Percentiles rank a stretch among this genome's conserved stretches.
Evolutionary conservation across 805 yeast species (phyloP).

Genomic region (Barnettozyma sp.): DNA sequence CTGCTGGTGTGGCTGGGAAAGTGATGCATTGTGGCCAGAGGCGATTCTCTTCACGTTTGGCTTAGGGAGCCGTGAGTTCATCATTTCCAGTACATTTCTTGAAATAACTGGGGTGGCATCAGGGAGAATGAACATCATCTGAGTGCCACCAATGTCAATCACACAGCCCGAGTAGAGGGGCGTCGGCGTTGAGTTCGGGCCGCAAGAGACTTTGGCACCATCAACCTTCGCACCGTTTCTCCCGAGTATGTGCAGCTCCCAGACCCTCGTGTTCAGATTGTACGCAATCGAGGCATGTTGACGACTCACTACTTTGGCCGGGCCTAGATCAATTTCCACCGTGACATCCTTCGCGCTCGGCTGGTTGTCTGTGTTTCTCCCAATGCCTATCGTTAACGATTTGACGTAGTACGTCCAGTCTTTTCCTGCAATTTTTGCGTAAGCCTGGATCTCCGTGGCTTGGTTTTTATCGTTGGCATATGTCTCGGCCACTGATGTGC

Average conservation of each 20-base stretch:
- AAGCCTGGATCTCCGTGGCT: constrained; percentile 84
- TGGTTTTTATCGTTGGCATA: constrained; percentile 67
- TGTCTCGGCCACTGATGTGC: constrained; percentile 64
- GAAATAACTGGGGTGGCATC: constrained; percentile 73
- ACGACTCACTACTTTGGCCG: constrained; percentile 94
- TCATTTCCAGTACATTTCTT: constrained; percentile 26
- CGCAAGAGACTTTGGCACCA: constrained; percentile 42
- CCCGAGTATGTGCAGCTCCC: constrained; percentile 84
- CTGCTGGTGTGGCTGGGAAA: no score
- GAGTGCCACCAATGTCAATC: constrained; percentile 92
- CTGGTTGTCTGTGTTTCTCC: constrained; percentile 60
- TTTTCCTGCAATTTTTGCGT: constrained; percentile 90
- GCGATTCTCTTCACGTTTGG: constrained; percentile 21
- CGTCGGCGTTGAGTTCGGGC: constrained; percentile 39
- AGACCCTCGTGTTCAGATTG: constrained; percentile 63
- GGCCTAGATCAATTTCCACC: constrained; percentile 88
- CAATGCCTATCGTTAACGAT: constrained; percentile 65
- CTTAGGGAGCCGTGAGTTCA: constrained; percentile 28
- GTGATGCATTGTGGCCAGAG: constrained; percentile 11
- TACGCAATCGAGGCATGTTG: constrained; percentile 81
- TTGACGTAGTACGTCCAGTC: constrained; percentile 95
- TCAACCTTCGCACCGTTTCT: constrained; percentile 93
- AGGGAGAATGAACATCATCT: constrained; percentile 97
- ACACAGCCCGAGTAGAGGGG: constrained; percentile 81
- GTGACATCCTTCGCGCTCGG: constrained; percentile 15